Conservation (phyloP, 495 filamentous ascomycete species). For the Penicillium maclennaniae region DNA sequence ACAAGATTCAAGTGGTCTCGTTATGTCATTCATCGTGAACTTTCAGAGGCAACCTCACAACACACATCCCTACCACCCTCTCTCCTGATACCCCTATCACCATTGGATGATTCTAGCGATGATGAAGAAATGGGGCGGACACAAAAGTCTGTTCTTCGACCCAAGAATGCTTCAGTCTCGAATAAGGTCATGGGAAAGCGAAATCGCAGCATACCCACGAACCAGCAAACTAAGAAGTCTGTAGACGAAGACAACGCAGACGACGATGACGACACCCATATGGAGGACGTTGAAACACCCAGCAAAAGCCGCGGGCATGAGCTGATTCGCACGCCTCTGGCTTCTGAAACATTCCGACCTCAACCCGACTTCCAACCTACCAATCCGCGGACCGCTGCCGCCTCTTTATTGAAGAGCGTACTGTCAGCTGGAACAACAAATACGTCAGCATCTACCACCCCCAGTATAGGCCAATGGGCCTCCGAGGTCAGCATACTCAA, state of each 20-base stretch:
- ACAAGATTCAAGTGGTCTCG: constrained; percentile 40
- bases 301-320: constrained; percentile 42
- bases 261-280: constrained; percentile 28
- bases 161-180: constrained; percentile 39
- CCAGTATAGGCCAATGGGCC: constrained; percentile 19
- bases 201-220: constrained; percentile 36
- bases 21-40: constrained; percentile 44
- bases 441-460: not conserved
- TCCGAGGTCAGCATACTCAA: constrained; percentile 38
- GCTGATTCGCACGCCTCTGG: constrained; percentile 42
- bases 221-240: constrained; percentile 28
- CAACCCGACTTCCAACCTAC: constrained; percentile 30
- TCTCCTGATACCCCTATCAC: constrained; percentile 35
- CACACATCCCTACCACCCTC: constrained; percentile 20
- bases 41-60: constrained; percentile 31
- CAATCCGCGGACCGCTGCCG: constrained; percentile 26
- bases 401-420: constrained; percentile 32
- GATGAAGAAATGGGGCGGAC: constrained; percentile 38
- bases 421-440: constrained; percentile 26
- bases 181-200: constrained; percentile 45
- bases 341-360: constrained; percentile 32
- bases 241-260: constrained; percentile 40
- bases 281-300: constrained; percentile 43
- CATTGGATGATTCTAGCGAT: constrained; percentile 35
- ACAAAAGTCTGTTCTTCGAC: constrained; percentile 51